These are phyloP conservation scores for Dictyostelium firmibasis DNA, from an alignment of 78 protist species.

Conservation along the genomic window DNA sequence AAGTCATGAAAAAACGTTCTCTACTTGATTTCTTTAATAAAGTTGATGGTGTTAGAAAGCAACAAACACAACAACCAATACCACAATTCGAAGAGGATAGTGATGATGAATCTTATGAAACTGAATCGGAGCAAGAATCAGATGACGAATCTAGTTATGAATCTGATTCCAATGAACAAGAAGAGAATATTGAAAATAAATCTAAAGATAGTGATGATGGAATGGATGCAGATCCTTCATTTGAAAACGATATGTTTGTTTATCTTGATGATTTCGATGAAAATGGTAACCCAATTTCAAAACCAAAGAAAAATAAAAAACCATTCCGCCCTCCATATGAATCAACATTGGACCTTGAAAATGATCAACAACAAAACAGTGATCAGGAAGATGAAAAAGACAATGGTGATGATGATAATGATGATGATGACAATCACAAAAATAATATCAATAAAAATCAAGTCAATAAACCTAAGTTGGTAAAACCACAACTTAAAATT, in stretches of 20 bases:
- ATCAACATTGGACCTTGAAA: neutral
- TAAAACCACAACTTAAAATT: neutral
- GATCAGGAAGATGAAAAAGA: neutral
- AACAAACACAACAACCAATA: neutral
- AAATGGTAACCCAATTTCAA: neutral
- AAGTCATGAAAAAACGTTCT: slow-evolving; percentile 21
- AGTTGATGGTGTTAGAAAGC: slow-evolving; percentile 16
- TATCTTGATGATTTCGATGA: neutral
- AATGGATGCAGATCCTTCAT: neutral
- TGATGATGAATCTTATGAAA: neutral
- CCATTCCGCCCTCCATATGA: neutral
- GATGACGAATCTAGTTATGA: neutral
- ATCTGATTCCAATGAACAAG: neutral
- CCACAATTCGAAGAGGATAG: neutral
- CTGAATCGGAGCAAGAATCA: neutral
- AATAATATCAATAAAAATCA: neutral
- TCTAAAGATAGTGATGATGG: neutral
- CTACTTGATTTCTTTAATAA: slow-evolving; percentile 24
- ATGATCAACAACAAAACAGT: neutral
- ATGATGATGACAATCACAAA: neutral
- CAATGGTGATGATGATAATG: neutral
- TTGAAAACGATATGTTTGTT: neutral
- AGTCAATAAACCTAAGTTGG: neutral
- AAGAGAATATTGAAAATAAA: neutral
- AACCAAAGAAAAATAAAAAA: neutral